Evolutionary conservation across 2,329 filamentous ascomycete species (phyloP).

Genomic region (Colletotrichum tropicicola): DNA sequence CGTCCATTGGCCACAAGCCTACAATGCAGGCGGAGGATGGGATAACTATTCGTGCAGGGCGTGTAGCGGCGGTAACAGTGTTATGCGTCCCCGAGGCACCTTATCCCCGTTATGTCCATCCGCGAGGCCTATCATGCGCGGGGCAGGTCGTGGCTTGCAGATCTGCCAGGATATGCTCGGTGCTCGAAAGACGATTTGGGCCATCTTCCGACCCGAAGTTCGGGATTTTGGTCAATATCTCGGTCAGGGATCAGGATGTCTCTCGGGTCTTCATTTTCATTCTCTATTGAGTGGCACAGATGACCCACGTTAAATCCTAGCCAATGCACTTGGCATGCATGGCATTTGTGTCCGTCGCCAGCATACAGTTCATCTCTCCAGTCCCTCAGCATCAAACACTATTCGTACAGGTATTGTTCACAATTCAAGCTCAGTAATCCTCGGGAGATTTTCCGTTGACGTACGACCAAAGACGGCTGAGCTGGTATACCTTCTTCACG

Average conservation of each 20-base stretch:
- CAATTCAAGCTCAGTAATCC: neutral
- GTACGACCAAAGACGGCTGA: conserved; percentile 25
- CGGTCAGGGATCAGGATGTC: no score
- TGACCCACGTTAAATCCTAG: no score
- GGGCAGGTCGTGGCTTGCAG: neutral
- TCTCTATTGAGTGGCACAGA: no score
- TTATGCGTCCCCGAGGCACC: neutral
- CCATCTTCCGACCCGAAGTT: no score
- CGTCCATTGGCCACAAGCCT: no score
- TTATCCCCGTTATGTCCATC: neutral
- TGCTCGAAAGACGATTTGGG: neutral
- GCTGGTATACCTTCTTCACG: conserved; percentile 10
- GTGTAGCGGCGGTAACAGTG: no score
- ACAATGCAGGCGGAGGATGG: no score
- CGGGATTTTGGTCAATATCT: no score
- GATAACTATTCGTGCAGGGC: no score
- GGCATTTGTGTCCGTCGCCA: neutral
- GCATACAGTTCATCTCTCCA: neutral
- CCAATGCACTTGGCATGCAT: no score
- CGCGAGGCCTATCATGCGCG: neutral
- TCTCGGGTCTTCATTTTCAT: no score
- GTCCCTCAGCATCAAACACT: neutral
- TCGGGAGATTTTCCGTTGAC: conserved; percentile 9
- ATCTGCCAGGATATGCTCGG: neutral
- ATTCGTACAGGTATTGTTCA: neutral